Evolutionary conservation across 805 yeast genomes (phyloP).

Genomic region (Zygosaccharomyces bailii): DNA sequence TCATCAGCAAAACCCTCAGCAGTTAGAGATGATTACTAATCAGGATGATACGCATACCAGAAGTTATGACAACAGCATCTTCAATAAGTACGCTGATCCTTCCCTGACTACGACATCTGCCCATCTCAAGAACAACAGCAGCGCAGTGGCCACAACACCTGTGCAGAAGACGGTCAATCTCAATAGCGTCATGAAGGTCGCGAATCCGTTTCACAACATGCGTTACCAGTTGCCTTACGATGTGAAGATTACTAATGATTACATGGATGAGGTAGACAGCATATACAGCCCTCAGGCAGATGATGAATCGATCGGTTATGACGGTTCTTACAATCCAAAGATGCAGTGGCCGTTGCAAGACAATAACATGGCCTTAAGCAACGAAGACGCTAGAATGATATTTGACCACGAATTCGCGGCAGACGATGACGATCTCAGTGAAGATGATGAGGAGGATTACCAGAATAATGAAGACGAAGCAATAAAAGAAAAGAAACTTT

Average conservation of each 20-base stretch:
- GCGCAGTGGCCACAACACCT: constrained; percentile 15
- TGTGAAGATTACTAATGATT: constrained; percentile 18
- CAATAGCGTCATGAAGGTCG: constrained; percentile 24
- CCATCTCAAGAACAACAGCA: constrained; percentile 3
- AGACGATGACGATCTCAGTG: constrained; percentile 28
- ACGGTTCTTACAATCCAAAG: constrained; percentile 20
- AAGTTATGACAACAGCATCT: constrained; percentile 13
- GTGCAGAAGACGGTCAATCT: constrained; percentile 29
- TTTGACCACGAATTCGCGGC: constrained; percentile 33
- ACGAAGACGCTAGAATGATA: constrained; percentile 31
- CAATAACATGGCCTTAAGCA: constrained; percentile 22
- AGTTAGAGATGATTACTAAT: constrained; percentile 2
- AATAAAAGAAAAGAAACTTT: constrained; percentile 10
- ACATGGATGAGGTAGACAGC: constrained; percentile 13
- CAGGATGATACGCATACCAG: background rate
- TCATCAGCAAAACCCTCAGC: constrained; percentile 5
- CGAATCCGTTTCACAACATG: constrained; percentile 18
- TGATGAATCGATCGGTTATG: constrained; percentile 18
- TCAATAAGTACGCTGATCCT: constrained; percentile 37
- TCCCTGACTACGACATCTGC: constrained; percentile 32
- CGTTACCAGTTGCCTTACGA: constrained; percentile 14
- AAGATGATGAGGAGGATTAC: constrained; percentile 28
- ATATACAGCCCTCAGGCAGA: constrained; percentile 19
- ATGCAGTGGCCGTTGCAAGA: constrained; percentile 29
- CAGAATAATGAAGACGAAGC: constrained; percentile 29